Evolutionary conservation across 1,284 basidiomycete genomes (phyloP).

Genomic region (Papiliotrema nemorosa): DNA sequence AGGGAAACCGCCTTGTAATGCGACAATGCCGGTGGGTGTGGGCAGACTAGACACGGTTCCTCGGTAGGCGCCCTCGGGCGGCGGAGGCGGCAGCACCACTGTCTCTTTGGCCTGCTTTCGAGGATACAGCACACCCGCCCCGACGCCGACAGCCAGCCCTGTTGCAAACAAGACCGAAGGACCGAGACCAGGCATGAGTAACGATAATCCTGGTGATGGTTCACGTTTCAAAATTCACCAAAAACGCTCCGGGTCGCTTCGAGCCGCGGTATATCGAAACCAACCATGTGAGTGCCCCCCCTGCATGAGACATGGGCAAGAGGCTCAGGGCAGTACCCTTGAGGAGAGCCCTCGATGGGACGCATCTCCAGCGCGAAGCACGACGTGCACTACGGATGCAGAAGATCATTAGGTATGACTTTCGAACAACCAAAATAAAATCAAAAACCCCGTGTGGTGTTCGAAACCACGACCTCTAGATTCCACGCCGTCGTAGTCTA

Average conservation of each 20-base stretch:
- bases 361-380: background rate
- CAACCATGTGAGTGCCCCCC: background rate
- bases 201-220: background rate
- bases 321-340: background rate
- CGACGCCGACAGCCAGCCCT: constrained; percentile 45
- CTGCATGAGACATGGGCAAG: background rate
- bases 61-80: constrained; percentile 22
- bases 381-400: background rate
- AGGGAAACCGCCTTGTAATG: constrained; percentile 40
- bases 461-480: constrained; percentile 13
- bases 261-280: background rate
- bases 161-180: constrained; percentile 48
- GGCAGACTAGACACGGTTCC: constrained; percentile 17
- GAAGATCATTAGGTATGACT: background rate
- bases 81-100: constrained; percentile 24
- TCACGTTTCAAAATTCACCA: background rate
- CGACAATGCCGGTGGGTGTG: constrained; percentile 31
- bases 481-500: constrained; percentile 8
- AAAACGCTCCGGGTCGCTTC: background rate
- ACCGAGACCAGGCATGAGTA: constrained; percentile 39
- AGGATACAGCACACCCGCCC: constrained; percentile 35
- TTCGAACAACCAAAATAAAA: background rate
- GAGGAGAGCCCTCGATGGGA: background rate
- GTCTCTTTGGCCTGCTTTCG: constrained; percentile 10
- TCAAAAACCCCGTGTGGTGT: constrained; percentile 6